Percentiles rank a stretch among this genome's conserved stretches.
Evolutionary conservation across 1,284 basidiomycete species (phyloP).

Genomic region (Cystobasidiaceae sp.): DNA sequence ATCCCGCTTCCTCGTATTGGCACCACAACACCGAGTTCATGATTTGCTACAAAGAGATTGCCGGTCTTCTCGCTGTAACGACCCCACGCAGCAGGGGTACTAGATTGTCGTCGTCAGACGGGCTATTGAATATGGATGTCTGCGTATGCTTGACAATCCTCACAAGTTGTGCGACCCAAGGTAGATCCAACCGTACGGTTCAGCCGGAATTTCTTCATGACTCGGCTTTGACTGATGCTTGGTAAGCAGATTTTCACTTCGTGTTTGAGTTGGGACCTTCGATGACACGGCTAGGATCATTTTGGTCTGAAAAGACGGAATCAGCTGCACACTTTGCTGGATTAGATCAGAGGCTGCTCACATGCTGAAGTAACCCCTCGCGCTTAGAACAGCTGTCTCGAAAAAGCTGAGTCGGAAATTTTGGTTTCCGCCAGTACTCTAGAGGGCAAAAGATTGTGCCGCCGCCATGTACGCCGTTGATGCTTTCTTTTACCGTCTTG

Average conservation of each 20-base stretch:
- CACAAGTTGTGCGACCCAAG: constrained; percentile 31
- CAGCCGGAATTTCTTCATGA: neutral
- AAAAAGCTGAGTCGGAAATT: constrained; percentile 21
- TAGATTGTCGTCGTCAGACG: no score
- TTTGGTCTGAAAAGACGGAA: constrained; percentile 25
- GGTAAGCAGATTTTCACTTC: no score
- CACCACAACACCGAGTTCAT: constrained; percentile 27
- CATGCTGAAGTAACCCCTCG: constrained; percentile 25
- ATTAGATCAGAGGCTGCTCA: neutral
- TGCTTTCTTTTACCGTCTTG: constrained; percentile 27
- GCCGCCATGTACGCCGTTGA: constrained; percentile 12
- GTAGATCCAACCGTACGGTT: constrained; percentile 25
- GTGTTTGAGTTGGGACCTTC: no score
- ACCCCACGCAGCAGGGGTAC: constrained; percentile 27
- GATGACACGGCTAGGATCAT: constrained; percentile 24
- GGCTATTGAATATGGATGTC: no score
- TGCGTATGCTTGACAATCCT: no score
- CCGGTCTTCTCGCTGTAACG: constrained; percentile 23
- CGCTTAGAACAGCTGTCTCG: constrained; percentile 10
- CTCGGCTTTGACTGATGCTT: no score
- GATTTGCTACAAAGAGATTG: constrained; percentile 9
- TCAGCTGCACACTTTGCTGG: no score
- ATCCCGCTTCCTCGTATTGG: neutral
- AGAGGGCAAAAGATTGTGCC: constrained; percentile 27
- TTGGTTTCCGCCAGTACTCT: constrained; percentile 12